Percentiles rank a stretch among this genome's conserved stretches.
Evolutionary conservation across 805 yeast genomes (phyloP).

Genomic region (Suhomyces emberorum): DNA sequence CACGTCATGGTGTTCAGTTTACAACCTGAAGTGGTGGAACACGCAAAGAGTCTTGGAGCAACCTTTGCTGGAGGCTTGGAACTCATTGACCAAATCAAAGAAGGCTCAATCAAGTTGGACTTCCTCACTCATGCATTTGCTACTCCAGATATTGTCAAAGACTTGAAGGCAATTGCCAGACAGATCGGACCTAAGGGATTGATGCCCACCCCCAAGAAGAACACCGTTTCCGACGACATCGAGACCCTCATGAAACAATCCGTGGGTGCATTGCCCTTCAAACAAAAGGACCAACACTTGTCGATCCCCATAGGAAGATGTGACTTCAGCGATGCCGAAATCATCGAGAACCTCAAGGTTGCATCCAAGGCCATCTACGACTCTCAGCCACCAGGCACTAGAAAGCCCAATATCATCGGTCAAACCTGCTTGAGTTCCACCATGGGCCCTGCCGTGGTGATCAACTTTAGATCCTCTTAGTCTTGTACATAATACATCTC

Average conservation of each 20-base stretch:
- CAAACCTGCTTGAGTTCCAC: conserved; percentile 66
- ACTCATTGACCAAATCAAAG: conserved; percentile 57
- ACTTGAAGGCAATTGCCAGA: conserved; percentile 68
- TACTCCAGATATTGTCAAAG: conserved; percentile 73
- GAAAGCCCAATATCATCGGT: conserved; percentile 68
- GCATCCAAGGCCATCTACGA: conserved; percentile 62
- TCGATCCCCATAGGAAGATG: conserved; percentile 74
- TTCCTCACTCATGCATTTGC: conserved; percentile 74
- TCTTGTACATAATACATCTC: background rate
- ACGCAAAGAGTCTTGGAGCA: conserved; percentile 60
- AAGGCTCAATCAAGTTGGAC: conserved; percentile 47
- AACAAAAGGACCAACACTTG: conserved; percentile 62
- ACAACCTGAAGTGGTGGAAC: conserved; percentile 47
- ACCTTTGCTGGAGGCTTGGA: conserved; percentile 67
- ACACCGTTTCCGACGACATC: conserved; percentile 76
- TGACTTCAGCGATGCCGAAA: conserved; percentile 71
- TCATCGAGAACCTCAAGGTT: conserved; percentile 65
- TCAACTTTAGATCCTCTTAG: conserved; percentile 33
- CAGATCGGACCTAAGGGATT: conserved; percentile 83
- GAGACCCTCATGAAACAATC: conserved; percentile 49
- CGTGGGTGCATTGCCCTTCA: conserved; percentile 71
- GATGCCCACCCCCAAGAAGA: conserved; percentile 83
- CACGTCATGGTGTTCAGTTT: conserved; percentile 67
- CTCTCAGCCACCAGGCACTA: conserved; percentile 53
- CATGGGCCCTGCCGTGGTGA: conserved; percentile 75